Conservation (phyloP, 371 early-diverging fungal genomes). For the Mycotypha africana region DNA sequence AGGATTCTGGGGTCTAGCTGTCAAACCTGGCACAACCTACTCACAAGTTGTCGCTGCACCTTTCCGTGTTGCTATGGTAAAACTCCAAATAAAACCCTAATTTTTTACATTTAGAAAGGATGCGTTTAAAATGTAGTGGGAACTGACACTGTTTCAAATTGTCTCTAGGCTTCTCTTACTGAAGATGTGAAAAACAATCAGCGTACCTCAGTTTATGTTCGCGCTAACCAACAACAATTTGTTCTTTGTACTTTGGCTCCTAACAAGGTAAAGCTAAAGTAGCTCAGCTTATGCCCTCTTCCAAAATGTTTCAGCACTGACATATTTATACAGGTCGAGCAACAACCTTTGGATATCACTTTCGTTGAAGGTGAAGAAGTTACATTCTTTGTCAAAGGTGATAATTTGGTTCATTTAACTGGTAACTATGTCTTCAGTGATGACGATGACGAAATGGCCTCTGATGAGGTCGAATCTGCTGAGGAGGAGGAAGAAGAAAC, state of each 20-base stretch:
- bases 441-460: constrained; percentile 25
- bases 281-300: neutral
- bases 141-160: neutral
- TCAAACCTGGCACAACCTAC: constrained; percentile 66
- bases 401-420: constrained; percentile 59
- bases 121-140: no score
- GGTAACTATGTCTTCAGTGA: constrained; percentile 65
- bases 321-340: constrained; percentile 39
- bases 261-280: constrained; percentile 45
- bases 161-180: constrained; percentile 70
- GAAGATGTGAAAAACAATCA: constrained; percentile 42
- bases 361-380: constrained; percentile 78
- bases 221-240: constrained; percentile 66
- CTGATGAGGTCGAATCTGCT: constrained; percentile 20
- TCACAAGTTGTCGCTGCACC: constrained; percentile 66
- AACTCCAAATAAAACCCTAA: neutral
- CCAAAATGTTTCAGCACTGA: no score
- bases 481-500: constrained; percentile 41
- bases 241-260: constrained; percentile 76
- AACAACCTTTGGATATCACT: constrained; percentile 66
- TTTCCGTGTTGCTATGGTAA: constrained; percentile 75
- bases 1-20: constrained; percentile 55
- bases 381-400: constrained; percentile 59
- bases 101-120: neutral
- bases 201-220: constrained; percentile 63